Base-by-base conservation (phyloP, 164 flowering plant species). In the Magnolia officinalis region DNA sequence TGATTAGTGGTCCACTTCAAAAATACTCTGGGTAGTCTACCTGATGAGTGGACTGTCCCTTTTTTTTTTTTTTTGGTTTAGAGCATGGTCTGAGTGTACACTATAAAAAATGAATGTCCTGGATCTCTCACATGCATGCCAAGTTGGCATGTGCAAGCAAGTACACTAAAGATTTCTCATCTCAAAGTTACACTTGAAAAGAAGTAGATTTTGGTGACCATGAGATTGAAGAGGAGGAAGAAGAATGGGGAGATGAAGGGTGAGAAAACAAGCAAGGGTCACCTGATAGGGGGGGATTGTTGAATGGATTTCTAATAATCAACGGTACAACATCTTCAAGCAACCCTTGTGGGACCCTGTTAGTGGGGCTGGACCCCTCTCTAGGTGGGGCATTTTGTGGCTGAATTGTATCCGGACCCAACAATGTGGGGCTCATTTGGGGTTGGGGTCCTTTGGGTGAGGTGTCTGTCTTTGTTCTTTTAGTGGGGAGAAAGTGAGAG, bases 241-340 rank as follows among this genome's bases (percentile, higher is more conserved):
- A 78, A 59, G 67, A 68, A 31, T 58, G 76, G 23, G 81, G 78
- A 63, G 85, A 81, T 29, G 80, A 75, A 67, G 81, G 76, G 63
- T 70, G 69, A 70, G 75, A 74, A 26, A 77, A 78, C 29, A 76
- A 67, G 31, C 69, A 55, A 14, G 78, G 49, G 67, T 75, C 66
- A 69, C 59, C 75, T 49, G 89, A 85, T 20, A 72, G 49, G 19
- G 70, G 50, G 19, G 13, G 61, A 69, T 75, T 76, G 64, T 31
- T 81, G 5, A 76, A 72, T 8, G 98, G 97, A 18, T 87, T 90
- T 45, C 91, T 71, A n/a, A 95, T 81, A 76, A 81, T 71, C 67
- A 84, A 37, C 20, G 97, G 95, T 77, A 95, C 97, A 81, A 93
- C 71, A 87, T 95, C 98, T 82, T 95, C 93, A 70, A 95, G 97